Base-by-base conservation (phyloP, 495 filamentous ascomycete genomes). In the Neurospora hispaniola region DNA sequence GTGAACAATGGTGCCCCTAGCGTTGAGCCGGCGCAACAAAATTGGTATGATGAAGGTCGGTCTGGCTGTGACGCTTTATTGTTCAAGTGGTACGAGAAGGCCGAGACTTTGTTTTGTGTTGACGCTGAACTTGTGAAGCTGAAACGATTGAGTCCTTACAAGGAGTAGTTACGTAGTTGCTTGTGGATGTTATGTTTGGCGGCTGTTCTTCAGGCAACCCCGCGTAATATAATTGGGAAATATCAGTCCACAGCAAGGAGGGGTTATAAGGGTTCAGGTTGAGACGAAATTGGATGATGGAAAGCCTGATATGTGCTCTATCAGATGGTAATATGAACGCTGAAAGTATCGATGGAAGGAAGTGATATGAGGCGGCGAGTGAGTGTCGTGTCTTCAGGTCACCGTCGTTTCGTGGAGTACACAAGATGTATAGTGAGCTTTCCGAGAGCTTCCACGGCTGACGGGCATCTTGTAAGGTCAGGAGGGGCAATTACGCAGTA, bases 401-500 rank as follows among this genome's bases (percentile, higher is more conserved):
- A 59, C 48, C 54, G 54, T 62, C 23, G 23, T 62, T 59, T 62
- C 54, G 23, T 62, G 12, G 11, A 27, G 20, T 27, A 59, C 42
- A 62, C 40, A n/a, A 72, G n/a, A 68, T 70, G 68, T 42, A 71
- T 73, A 43, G 40, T 14, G 18, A 27, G 31, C 71, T 70, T 71
- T 71, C 74, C 44, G 70, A 69, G 73, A 74, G 70, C 73, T 74
- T 74, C 73, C 73, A 74, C 42, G 42, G 66, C 70, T 38, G 54
- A 42, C 10, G 59, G 44, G 54, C 35, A 69, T 43, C 43, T 71
- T 71, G 68, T 70, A 69, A 48, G 48, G 38, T 75, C 54, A 35
- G 70, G 76, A 75, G 75, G 72, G 73, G 75, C 73, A 75, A 72
- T 44, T 68, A 71, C 70, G 71, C 54, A 66, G 27, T 66, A 27